Evolutionary conservation across 768 basidiomycete genomes (phyloP).

Genomic region (Suillus variegatus): DNA sequence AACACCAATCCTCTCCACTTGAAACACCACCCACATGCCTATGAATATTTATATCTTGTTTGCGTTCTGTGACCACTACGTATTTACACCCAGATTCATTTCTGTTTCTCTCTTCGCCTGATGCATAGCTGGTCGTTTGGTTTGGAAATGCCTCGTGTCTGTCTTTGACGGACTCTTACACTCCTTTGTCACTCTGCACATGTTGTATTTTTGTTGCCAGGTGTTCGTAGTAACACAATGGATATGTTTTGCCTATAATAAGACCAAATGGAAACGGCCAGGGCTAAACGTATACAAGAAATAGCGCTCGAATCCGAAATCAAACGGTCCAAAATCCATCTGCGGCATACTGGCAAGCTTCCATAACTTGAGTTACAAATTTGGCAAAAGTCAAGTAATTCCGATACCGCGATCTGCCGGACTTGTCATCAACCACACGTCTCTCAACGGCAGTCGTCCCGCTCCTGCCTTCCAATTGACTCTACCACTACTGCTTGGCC

Average conservation of each 20-base stretch:
- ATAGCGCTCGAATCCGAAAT: too few species aligned
- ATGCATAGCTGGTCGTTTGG: constrained; percentile 6
- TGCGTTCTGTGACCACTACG: not conserved
- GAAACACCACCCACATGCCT: not conserved
- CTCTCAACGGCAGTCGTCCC: too few species aligned
- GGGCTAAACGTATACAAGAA: too few species aligned
- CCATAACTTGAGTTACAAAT: too few species aligned
- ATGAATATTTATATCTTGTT: not conserved
- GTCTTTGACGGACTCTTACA: constrained; percentile 17
- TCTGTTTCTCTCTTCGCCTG: constrained; percentile 9
- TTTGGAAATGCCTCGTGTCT: constrained; percentile 6
- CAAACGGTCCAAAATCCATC: too few species aligned
- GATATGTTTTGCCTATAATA: not conserved
- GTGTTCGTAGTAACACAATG: constrained; percentile 6
- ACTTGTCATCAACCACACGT: too few species aligned
- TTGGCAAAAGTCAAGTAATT: too few species aligned
- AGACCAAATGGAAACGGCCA: too few species aligned
- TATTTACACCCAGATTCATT: constrained; percentile 7
- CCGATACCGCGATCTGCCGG: too few species aligned
- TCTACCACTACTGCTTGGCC: too few species aligned
- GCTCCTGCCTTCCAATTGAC: too few species aligned
- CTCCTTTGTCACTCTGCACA: constrained; percentile 18
- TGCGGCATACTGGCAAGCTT: too few species aligned
- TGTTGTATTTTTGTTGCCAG: constrained; percentile 19
- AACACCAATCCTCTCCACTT: not conserved